Percentiles rank a stretch among this genome's conserved stretches.
These are phyloP conservation scores for Fraxinus sp. DNA, from an alignment of 305 asterid species.

Conservation along the genomic window DNA sequence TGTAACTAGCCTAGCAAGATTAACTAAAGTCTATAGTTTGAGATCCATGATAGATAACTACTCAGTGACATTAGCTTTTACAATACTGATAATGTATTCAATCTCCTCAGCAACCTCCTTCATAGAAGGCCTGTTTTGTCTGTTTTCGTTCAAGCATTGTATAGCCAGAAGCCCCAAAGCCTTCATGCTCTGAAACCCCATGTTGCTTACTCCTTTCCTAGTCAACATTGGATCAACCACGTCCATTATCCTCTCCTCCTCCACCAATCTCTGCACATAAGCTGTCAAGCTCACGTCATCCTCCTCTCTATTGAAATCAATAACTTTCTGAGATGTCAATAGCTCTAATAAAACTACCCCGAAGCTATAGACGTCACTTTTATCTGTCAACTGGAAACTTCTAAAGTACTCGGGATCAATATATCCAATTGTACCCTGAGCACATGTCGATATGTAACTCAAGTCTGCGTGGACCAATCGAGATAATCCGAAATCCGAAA, in stretches of 20 bases:
- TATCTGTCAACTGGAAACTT: constrained; percentile 77
- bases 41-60: background rate
- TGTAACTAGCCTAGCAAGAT: background rate
- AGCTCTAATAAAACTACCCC: constrained; percentile 84
- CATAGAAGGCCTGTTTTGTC: constrained; percentile 88
- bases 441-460: constrained; percentile 85
- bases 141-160: constrained; percentile 72
- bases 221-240: constrained; percentile 66
- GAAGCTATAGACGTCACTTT: constrained; percentile 88
- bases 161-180: constrained; percentile 74
- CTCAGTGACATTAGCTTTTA: constrained; percentile 23
- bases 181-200: constrained; percentile 81
- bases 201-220: constrained; percentile 45
- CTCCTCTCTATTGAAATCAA: constrained; percentile 56
- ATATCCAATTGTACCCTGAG: constrained; percentile 91
- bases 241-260: constrained; percentile 72
- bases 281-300: constrained; percentile 82
- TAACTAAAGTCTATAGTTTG: background rate
- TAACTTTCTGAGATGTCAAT: constrained; percentile 78
- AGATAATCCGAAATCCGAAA: constrained; percentile 77
- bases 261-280: constrained; percentile 64
- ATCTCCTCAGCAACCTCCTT: constrained; percentile 86
- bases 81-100: constrained; percentile 58
- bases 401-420: constrained; percentile 88
- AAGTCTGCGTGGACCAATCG: constrained; percentile 75